Conservation (phyloP, 176 grass and related monocot genomes). For the Dendrocalamus sinicus region DNA sequence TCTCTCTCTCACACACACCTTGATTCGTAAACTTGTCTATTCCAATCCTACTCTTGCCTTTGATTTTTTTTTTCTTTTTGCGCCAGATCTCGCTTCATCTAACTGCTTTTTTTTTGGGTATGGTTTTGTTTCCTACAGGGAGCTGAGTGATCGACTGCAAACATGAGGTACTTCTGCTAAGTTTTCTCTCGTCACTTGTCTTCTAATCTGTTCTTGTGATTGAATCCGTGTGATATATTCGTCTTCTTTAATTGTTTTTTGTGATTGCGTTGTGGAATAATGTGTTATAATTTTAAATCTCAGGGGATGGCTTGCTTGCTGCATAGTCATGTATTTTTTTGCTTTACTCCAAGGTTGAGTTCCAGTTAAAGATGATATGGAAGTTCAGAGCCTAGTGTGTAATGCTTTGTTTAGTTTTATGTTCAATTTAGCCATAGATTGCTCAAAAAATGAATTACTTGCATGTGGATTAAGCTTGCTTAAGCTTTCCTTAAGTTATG, state of each 20-base stretch:
- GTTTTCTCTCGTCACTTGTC: not conserved
- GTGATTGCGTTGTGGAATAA: not conserved
- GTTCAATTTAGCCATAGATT: too few species aligned
- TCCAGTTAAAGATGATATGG: not conserved
- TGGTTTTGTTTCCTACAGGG: not conserved
- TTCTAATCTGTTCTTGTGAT: not conserved
- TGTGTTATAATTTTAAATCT: not conserved
- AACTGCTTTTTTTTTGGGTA: not conserved
- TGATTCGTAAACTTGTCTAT: not conserved
- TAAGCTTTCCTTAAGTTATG: not conserved
- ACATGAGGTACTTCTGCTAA: slow-evolving; percentile 45
- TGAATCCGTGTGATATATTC: not conserved
- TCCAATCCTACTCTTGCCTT: not conserved
- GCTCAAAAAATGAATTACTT: not conserved
- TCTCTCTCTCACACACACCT: not conserved
- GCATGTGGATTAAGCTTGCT: too few species aligned
- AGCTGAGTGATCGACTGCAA: slow-evolving; percentile 2
- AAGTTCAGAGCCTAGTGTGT: not conserved
- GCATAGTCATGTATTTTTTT: not conserved
- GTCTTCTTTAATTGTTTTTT: not conserved
- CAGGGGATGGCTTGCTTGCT: not conserved
- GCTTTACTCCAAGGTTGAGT: not conserved
- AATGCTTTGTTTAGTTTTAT: too few species aligned
- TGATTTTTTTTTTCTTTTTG: not conserved
- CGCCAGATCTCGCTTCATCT: slow-evolving; percentile 1